phyloP scores from a whole-genome alignment of 352 stramenopile species.

The Pseudoperonospora humuli region DNA sequence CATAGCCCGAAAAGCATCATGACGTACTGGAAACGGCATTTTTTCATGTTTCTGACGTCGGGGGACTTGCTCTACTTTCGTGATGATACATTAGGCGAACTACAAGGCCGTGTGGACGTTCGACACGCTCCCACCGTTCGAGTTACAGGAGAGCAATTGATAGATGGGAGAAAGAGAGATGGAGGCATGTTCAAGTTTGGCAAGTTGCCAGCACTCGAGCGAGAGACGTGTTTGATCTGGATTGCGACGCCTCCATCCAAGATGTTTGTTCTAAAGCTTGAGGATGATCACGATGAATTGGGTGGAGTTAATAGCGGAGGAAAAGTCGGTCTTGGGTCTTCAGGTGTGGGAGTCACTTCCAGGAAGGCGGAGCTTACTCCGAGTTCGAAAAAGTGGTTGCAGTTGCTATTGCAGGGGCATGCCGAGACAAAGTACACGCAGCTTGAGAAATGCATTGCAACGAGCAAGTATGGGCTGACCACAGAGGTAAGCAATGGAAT shows the following conservation, averaged over 20 bases:
- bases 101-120: constrained; percentile 71
- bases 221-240: constrained; percentile 67
- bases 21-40: constrained; percentile 80
- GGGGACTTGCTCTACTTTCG: constrained; percentile 75
- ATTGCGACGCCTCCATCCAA: constrained; percentile 78
- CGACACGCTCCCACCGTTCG: constrained; percentile 69
- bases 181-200: constrained; percentile 61
- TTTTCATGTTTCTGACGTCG: constrained; percentile 66
- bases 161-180: constrained; percentile 72
- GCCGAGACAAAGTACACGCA: constrained; percentile 80
- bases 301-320: constrained; percentile 10
- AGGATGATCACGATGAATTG: constrained; percentile 50
- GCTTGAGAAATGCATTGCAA: constrained; percentile 65
- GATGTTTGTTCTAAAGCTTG: constrained; percentile 76
- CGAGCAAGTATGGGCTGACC: constrained; percentile 47
- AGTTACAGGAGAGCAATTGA: constrained; percentile 63
- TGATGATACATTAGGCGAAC: constrained; percentile 59
- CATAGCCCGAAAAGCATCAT: constrained; percentile 74
- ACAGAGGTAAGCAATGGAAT: constrained; percentile 36
- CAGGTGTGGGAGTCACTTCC: constrained; percentile 9
- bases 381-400: constrained; percentile 70
- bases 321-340: constrained; percentile 20
- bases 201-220: constrained; percentile 48
- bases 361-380: constrained; percentile 51
- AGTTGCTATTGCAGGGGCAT: constrained; percentile 61